Evolutionary conservation across 495 filamentous ascomycete species (phyloP), one percentile per base, ranked within the genome.

Genomic region (Aspergillus campestris): DNA sequence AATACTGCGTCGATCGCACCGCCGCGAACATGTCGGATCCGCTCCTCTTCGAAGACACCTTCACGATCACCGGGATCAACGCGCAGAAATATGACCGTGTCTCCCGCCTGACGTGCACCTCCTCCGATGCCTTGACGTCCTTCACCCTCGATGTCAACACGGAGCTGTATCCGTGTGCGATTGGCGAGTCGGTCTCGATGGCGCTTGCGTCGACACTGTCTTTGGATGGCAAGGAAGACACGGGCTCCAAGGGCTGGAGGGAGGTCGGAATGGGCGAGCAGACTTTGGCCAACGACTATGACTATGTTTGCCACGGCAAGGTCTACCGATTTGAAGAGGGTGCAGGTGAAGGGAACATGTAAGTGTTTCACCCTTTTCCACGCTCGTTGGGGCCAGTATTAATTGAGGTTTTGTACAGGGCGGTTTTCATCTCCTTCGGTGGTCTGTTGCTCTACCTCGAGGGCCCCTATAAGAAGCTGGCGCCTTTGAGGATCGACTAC

Each of bases 251-350:
- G 66, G 85, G 89, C 36, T 95, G 89, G 89, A 80, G 87, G 58
- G 85, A 89, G 39, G 73, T 82, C 24, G 75, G 72, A 52, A 73
- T 80, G 62, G 82, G 78, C 29, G 88, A 94, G 60, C 67, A 78
- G 40, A 87, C 80, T 8, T 70, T 99, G 33, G 89, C 92, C 14
- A 89, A 97, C 62, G 81, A 86, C 64, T 99, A 81, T 49, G 94
- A 99, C 56, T 99, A 99, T 63, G 92, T 97, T 37, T 95, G 89
- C 65, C 81, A 95, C 65, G 92, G 92, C 48, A 97, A 96, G 80
- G 83, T 95, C 31, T 99, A 99, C 71, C 83, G 89, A 54, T 96
- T 97, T 62, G 89, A 94, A 67, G 92, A 96, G 62, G 86, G 78
- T 35, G 71, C 77, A 8, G 81, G 84, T 52, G 80, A 80, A 29